phyloP scores from a whole-genome alignment of 352 stramenopile genomes.

The Paralagenidium karlingii region DNA sequence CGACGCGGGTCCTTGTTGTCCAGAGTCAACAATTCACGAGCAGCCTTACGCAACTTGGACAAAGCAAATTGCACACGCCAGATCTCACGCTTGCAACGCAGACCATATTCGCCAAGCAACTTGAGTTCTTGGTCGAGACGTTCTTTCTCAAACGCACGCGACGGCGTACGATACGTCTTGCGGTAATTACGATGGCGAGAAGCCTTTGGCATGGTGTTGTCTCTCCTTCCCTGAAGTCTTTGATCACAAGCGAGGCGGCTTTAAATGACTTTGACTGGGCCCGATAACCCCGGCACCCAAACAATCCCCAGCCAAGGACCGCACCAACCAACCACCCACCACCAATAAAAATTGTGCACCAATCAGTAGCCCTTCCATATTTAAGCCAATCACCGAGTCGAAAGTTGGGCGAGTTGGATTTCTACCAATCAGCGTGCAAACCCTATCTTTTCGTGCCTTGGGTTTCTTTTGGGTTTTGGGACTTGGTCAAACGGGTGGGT shows the following conservation, averaged over 20 bases:
- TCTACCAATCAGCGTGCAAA: constrained; percentile 3
- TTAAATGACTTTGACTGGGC: no score
- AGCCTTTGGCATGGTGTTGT: constrained; percentile 83
- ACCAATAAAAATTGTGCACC: not conserved
- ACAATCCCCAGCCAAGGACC: no score
- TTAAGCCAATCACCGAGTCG: constrained; percentile 11
- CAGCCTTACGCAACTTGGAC: constrained; percentile 98
- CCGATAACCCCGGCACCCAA: no score
- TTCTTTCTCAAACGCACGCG: constrained; percentile 99
- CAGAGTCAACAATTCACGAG: constrained; percentile 96
- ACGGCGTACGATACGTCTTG: constrained; percentile 98
- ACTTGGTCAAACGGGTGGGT: no score
- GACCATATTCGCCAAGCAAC: constrained; percentile 97
- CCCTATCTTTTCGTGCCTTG: constrained; percentile 9
- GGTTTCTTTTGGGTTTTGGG: no score
- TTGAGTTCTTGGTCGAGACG: constrained; percentile 99
- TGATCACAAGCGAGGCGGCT: no score
- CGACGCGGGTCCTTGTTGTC: constrained; percentile 97
- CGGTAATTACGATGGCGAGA: constrained; percentile 87
- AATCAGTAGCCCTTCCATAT: not conserved
- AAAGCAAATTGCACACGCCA: constrained; percentile 99
- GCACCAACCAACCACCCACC: not conserved
- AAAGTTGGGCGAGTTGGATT: constrained; percentile 1
- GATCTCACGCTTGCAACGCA: constrained; percentile 99
- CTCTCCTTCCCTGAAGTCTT: constrained; percentile 8